These are phyloP conservation scores for Phycomyces nitens DNA, from an alignment of 192 early-diverging fungal genomes.

Conservation along the genomic window DNA sequence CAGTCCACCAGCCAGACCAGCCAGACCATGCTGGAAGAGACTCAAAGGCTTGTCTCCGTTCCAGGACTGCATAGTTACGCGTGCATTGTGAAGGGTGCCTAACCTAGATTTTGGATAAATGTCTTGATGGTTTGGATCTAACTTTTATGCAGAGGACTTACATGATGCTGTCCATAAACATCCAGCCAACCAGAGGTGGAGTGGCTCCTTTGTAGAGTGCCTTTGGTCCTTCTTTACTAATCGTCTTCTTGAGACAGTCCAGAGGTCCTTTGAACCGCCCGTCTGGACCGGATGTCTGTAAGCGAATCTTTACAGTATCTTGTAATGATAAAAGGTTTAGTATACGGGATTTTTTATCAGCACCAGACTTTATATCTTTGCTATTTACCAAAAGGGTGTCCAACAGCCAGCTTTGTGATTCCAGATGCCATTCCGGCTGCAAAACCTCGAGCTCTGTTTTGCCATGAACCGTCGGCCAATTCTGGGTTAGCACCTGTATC, in stretches of 20 bases:
- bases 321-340: neutral
- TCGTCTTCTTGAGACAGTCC: slow-evolving; percentile 64
- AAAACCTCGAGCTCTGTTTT: slow-evolving; percentile 58
- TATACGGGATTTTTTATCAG: too few species aligned
- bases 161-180: slow-evolving; percentile 78
- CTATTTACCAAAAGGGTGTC: slow-evolving; percentile 71
- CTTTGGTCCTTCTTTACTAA: slow-evolving; percentile 64
- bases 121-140: too few species aligned
- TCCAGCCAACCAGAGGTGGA: slow-evolving; percentile 89
- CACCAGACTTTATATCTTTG: neutral
- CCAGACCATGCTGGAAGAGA: slow-evolving; percentile 68
- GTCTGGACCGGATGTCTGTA: slow-evolving; percentile 63
- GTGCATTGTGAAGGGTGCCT: slow-evolving; percentile 82
- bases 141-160: too few species aligned
- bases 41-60: slow-evolving; percentile 55
- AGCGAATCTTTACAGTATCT: slow-evolving; percentile 79
- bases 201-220: slow-evolving; percentile 93
- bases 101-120: slow-evolving; percentile 45
- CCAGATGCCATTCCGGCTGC: slow-evolving; percentile 69
- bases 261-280: slow-evolving; percentile 70
- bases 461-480: slow-evolving; percentile 18
- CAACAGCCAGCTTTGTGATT: slow-evolving; percentile 73
- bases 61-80: slow-evolving; percentile 58
- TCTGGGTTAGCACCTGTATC: slow-evolving; percentile 12
- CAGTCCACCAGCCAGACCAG: slow-evolving; percentile 68